Percentiles rank a stretch among this genome's conserved stretches.
Conservation (phyloP, 768 basidiomycete species). For the Clavaria fumosa region DNA sequence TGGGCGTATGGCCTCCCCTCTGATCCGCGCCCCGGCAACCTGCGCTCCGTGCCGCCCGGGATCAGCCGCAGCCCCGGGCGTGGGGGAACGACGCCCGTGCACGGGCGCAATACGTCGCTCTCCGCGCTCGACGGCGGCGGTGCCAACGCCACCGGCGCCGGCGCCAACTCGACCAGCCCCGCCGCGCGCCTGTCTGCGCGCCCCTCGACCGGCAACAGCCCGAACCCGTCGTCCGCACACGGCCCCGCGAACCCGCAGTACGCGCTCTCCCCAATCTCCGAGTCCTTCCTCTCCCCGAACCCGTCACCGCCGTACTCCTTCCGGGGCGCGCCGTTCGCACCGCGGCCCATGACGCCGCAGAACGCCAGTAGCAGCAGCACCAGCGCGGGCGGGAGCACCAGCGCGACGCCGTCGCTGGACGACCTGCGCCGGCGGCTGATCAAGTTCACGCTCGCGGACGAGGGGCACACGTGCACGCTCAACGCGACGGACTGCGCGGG, state of each 20-base stretch:
- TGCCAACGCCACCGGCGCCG: conserved; percentile 19
- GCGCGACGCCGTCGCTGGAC: conserved; percentile 41
- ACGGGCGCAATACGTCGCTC: conserved; percentile 41
- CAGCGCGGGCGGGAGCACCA: too few species aligned
- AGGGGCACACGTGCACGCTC: conserved; percentile 60
- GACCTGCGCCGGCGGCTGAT: conserved; percentile 74
- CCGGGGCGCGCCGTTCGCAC: conserved; percentile 48
- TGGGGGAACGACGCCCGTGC: conserved; percentile 18
- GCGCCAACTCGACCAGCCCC: conserved; percentile 22
- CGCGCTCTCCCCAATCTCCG: conserved; percentile 60
- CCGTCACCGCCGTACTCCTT: conserved; percentile 36
- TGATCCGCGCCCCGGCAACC: conserved; percentile 42
- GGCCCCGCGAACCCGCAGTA: conserved; percentile 18
- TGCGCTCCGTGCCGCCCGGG: conserved; percentile 24
- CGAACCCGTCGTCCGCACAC: conserved; percentile 46
- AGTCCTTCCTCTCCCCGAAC: conserved; percentile 33
- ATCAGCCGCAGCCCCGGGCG: conserved; percentile 21
- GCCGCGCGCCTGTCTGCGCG: conserved; percentile 31
- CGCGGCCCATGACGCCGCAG: conserved; percentile 24
- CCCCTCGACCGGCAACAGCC: conserved; percentile 26
- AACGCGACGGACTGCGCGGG: conserved; percentile 68
- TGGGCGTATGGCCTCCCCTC: conserved; percentile 38
- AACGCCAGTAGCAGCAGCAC: too few species aligned
- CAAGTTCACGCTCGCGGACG: conserved; percentile 78
- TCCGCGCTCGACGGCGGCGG: conserved; percentile 28